Evolutionary conservation across 192 early-diverging fungal species (phyloP).

Genomic region (Coemansia sp.): DNA sequence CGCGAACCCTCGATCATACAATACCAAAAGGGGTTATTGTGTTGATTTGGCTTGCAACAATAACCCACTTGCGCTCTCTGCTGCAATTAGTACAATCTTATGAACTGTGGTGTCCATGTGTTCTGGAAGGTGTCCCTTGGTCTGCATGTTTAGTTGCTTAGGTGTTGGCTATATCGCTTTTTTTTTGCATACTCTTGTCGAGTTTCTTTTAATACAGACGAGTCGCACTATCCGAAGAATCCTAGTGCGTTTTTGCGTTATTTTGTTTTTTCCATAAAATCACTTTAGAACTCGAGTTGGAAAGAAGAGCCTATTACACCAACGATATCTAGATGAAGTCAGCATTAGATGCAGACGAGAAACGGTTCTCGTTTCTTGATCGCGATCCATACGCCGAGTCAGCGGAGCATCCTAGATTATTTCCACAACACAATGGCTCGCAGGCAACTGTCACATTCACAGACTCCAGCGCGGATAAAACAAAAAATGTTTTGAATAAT

Average conservation of each 20-base stretch:
- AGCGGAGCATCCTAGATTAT: background rate
- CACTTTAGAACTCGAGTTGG: background rate
- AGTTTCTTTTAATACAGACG: background rate
- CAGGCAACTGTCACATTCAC: constrained; percentile 9
- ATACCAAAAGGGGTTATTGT: background rate
- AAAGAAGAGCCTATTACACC: background rate
- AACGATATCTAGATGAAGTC: background rate
- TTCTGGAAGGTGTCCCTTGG: background rate
- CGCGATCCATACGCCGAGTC: constrained; percentile 8
- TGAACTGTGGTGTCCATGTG: background rate
- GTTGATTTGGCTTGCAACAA: background rate
- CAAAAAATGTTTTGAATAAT: background rate
- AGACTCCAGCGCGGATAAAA: background rate
- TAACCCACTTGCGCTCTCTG: background rate
- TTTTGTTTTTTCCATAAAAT: background rate
- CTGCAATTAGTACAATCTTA: background rate
- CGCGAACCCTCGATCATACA: background rate
- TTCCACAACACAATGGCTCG: background rate
- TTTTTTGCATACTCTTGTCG: background rate
- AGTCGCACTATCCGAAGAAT: background rate
- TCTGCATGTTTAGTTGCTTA: background rate
- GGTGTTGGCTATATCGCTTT: background rate
- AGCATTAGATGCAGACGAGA: background rate
- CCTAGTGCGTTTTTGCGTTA: background rate
- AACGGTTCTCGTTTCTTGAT: constrained; percentile 17